Conservation (phyloP, 2,329 filamentous ascomycete species). For the Elsinoe batatas region DNA sequence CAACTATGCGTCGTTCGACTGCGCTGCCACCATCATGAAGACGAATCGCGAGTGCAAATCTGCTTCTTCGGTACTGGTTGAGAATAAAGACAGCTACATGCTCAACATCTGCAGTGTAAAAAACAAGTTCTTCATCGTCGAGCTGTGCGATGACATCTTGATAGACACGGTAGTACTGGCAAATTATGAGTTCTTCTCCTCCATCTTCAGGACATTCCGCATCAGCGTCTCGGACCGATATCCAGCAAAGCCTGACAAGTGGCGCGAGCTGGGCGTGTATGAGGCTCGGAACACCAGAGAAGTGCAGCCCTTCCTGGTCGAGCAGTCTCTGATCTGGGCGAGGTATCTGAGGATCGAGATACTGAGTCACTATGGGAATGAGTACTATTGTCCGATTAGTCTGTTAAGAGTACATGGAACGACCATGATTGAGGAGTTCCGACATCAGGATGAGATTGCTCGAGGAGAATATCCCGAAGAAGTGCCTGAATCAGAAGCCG, state of each 20-base stretch:
- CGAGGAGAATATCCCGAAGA: constrained; percentile 52
- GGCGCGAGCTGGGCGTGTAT: constrained; percentile 79
- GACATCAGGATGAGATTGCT: constrained; percentile 66
- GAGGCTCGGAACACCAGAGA: constrained; percentile 88
- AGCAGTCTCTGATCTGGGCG: constrained; percentile 92
- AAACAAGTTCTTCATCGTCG: constrained; percentile 91
- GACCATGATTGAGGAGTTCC: constrained; percentile 88
- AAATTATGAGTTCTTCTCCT: constrained; percentile 98
- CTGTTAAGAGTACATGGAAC: constrained; percentile 85
- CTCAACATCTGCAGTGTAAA: constrained; percentile 75
- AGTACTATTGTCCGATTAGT: constrained; percentile 92
- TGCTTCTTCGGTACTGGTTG: constrained; percentile 75
- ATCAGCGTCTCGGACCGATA: constrained; percentile 92
- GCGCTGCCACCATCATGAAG: constrained; percentile 86
- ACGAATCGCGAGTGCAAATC: constrained; percentile 80
- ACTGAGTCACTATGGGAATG: constrained; percentile 84
- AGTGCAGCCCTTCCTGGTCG: constrained; percentile 87
- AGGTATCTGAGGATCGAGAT: constrained; percentile 89
- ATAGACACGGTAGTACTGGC: constrained; percentile 95
- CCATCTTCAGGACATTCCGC: constrained; percentile 83
- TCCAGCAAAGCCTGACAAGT: constrained; percentile 83
- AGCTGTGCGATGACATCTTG: constrained; percentile 76
- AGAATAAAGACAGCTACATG: constrained; percentile 99
- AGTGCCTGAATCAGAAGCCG: constrained; percentile 44
- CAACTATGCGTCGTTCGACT: constrained; percentile 96